Evolutionary conservation across 2,329 filamentous ascomycete genomes (phyloP), one percentile per base, ranked within the genome.

Genomic region (Aureobasidium sp.): DNA sequence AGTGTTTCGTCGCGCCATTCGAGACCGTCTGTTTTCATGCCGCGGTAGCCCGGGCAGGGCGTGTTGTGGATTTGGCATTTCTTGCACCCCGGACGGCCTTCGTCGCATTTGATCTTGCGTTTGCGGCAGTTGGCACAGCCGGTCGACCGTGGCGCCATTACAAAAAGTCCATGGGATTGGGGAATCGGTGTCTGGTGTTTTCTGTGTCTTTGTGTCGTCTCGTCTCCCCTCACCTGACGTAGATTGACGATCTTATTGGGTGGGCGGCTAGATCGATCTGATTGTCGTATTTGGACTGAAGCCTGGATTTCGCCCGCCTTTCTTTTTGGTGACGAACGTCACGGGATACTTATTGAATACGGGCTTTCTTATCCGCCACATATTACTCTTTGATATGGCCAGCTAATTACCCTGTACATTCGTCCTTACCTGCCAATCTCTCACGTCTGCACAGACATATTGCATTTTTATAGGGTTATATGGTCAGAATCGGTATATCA

Each of bases 101-200:
- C 61, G 52, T 67, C 64, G 54, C 64, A 67, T 25, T 48, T 57
- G 32, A 67, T 63, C 53, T 66, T 67, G 17, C 64, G 58, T 51
- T 62, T 62, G 29, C 64, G 58, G 44, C 64, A 67, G 16, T 57
- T 63, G 8, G 51, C 59, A 55, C 64, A 67, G 44, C 64, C 64
- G 8, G 63, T 56, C 17, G 63, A 66, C 40, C 62, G 62, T 34
- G 57, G 54, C 6, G 64, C 63, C 64, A 66, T 66, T 19, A 37
- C 22, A 48, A 27, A 14, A 37, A 35, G 44, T 37, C 44, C 44
- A 48, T 48, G 14, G 6, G n/a, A 37, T 11, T 12, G 21, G 12
- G 21, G 8, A 35, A 17, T 2, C 4, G 19, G 8, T 22, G 30
- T 2, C 32, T 17, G 16, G 19, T n/a, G 22, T 22, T 11, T 45